Evolutionary conservation across 228 moss, liverwort and hornwort genomes (phyloP).

Genomic region (Sphagnum fallax): DNA sequence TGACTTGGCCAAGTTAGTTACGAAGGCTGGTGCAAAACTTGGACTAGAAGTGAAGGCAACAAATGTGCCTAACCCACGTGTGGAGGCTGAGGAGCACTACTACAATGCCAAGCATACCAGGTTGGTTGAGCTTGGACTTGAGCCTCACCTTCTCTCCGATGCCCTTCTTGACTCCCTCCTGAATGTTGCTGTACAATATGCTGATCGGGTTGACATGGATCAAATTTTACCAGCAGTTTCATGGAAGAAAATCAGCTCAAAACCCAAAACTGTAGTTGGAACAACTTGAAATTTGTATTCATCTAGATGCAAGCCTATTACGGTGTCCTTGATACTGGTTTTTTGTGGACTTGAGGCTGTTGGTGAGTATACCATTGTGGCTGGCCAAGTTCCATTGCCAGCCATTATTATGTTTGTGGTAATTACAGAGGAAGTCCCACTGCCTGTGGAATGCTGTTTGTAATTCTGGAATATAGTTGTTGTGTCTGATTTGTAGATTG

Average conservation of each 20-base stretch:
- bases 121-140: slow-evolving; percentile 79
- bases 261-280: slow-evolving; percentile 78
- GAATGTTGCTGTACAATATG: slow-evolving; percentile 81
- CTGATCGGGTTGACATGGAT: slow-evolving; percentile 73
- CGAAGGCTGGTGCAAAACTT: slow-evolving; percentile 69
- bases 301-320: no score
- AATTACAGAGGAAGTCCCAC: no score
- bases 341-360: no score
- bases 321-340: no score
- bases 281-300: slow-evolving; percentile 10
- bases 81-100: slow-evolving; percentile 95
- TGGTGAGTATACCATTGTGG: no score
- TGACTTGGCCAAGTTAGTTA: slow-evolving; percentile 77
- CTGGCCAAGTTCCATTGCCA: no score
- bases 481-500: no score
- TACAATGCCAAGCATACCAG: slow-evolving; percentile 98
- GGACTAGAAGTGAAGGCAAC: slow-evolving; percentile 66
- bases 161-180: slow-evolving; percentile 85
- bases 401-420: no score
- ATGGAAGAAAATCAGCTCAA: slow-evolving; percentile 78
- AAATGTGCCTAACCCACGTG: slow-evolving; percentile 79
- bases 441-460: no score
- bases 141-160: slow-evolving; percentile 79
- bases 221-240: slow-evolving; percentile 92
- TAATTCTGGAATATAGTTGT: no score